Conservation (phyloP, 805 yeast genomes). For the Isabelozyma pseudorhagii region DNA sequence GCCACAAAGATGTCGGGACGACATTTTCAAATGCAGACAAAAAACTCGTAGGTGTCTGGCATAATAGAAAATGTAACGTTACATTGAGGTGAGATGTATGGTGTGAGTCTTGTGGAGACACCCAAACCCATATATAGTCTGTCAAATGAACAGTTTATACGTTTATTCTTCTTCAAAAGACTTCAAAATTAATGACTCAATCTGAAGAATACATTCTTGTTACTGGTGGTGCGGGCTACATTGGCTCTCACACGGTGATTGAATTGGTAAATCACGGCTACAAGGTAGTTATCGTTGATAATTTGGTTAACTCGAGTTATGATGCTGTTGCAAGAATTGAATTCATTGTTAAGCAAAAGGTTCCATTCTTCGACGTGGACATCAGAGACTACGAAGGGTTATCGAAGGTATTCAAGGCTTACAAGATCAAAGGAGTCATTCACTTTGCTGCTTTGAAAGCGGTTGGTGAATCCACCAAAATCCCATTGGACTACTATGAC, state of each 20-base stretch:
- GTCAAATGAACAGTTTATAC: background rate
- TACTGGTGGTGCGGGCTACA: conserved; percentile 86
- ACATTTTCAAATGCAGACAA: background rate
- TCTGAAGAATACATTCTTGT: conserved; percentile 48
- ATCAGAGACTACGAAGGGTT: conserved; percentile 48
- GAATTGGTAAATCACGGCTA: conserved; percentile 60
- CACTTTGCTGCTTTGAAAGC: conserved; percentile 86
- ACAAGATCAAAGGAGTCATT: conserved; percentile 56
- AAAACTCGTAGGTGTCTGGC: background rate
- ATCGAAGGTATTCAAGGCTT: conserved; percentile 44
- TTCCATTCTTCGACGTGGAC: conserved; percentile 60
- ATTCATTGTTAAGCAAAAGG: conserved; percentile 43
- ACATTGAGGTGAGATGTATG: background rate
- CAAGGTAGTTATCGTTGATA: conserved; percentile 72
- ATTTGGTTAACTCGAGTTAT: conserved; percentile 60
- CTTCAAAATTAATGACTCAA: background rate
- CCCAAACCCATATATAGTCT: background rate
- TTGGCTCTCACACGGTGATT: conserved; percentile 77
- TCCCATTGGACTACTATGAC: conserved; percentile 66
- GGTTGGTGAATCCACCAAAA: conserved; percentile 70
- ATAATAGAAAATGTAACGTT: background rate
- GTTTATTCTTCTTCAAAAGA: background rate
- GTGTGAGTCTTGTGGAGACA: background rate
- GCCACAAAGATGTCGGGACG: background rate
- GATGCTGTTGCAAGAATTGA: conserved; percentile 66